Percentiles rank a stretch among this genome's conserved stretches.
These are phyloP conservation scores for Talaromyces sp. DNA, from an alignment of 2,329 filamentous ascomycete species.

Conservation along the genomic window DNA sequence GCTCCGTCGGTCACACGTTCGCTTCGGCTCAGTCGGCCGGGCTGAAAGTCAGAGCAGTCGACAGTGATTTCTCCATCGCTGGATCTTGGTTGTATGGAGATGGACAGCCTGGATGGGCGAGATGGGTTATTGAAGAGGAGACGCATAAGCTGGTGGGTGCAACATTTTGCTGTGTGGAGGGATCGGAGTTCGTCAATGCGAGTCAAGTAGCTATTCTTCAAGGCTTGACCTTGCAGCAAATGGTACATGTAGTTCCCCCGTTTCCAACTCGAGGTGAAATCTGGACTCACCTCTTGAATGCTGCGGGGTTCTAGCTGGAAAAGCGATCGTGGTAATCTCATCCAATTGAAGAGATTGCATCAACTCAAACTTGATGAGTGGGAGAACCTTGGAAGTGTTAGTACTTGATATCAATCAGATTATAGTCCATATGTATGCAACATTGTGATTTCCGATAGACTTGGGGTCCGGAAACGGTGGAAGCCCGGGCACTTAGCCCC, in stretches of 20 bases:
- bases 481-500: no score
- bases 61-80: background rate
- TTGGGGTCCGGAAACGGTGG: no score
- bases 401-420: no score
- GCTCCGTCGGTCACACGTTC: background rate
- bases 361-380: no score
- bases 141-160: background rate
- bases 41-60: constrained; percentile 1
- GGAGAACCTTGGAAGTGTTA: no score
- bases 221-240: constrained; percentile 1
- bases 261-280: constrained; percentile 1
- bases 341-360: no score
- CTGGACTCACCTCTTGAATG: background rate
- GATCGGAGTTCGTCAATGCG: background rate
- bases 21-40: constrained; percentile 3
- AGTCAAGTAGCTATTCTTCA: background rate
- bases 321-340: no score
- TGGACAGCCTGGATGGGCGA: constrained; percentile 4
- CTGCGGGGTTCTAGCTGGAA: constrained; percentile 3
- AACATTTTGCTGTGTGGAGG: constrained; percentile 2
- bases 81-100: constrained; percentile 2
- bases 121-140: background rate
- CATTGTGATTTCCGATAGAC: no score
- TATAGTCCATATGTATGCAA: no score
- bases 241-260: constrained; percentile 1